phyloP scores from a whole-genome alignment of 495 filamentous ascomycete species.

The Neurospora tetrasperma region DNA sequence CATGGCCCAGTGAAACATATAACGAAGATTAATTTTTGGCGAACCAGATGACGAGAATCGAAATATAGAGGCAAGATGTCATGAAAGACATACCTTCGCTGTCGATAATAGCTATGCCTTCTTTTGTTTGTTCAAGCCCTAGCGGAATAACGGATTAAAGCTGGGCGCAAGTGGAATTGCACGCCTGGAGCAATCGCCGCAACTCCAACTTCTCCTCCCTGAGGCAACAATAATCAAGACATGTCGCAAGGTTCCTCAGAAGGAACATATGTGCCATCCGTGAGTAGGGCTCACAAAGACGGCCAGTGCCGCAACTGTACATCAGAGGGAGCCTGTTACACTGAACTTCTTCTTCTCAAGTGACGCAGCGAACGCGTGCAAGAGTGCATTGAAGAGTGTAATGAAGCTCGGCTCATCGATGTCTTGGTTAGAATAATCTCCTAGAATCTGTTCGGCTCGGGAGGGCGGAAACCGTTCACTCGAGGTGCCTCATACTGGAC shows the following conservation, averaged over 20 bases:
- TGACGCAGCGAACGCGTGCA: not conserved
- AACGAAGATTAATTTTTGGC: not conserved
- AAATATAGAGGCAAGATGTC: not conserved
- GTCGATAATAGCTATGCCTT: not conserved
- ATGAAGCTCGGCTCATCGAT: not conserved
- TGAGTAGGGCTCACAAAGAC: not conserved
- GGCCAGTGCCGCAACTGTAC: not conserved
- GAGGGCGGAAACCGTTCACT: slow-evolving; percentile 26
- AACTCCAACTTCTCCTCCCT: not conserved
- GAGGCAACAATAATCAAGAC: not conserved
- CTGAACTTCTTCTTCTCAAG: not conserved
- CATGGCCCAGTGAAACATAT: not conserved
- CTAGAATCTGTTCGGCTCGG: slow-evolving; percentile 12
- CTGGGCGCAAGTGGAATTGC: not conserved
- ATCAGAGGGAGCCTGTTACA: not conserved
- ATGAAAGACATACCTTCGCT: not conserved
- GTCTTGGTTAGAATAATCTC: not conserved
- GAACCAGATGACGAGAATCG: not conserved
- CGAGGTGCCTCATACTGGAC: slow-evolving; percentile 42
- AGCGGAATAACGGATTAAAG: not conserved
- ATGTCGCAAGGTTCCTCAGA: not conserved
- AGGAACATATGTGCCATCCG: not conserved
- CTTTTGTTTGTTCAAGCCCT: not conserved
- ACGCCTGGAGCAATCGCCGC: not conserved
- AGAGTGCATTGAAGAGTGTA: not conserved